Conservation (phyloP, 768 basidiomycete species). For the Chalciporus piperatus region DNA sequence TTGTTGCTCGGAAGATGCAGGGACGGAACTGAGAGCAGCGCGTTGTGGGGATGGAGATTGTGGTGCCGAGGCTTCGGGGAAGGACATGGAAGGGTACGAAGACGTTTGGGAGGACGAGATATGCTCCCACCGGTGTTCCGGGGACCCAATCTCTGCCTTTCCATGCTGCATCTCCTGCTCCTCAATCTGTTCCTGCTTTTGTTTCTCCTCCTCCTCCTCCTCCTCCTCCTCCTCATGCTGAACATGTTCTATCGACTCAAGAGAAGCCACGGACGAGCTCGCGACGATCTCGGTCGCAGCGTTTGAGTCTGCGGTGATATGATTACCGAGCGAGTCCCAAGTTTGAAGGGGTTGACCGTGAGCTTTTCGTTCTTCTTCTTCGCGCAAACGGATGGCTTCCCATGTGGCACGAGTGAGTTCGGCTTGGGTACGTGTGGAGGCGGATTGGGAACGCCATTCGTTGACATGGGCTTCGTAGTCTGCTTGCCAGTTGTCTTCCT, state of each 20-base stretch:
- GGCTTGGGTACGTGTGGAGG: conserved; percentile 70
- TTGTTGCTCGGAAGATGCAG: conserved; percentile 9
- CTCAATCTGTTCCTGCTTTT: conserved; percentile 25
- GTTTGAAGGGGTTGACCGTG: conserved; percentile 21
- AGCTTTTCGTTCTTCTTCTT: conserved; percentile 45
- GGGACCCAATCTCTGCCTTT: conserved; percentile 20
- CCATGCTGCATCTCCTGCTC: conserved; percentile 1
- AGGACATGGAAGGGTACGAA: conserved; percentile 80
- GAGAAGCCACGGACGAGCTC: conserved; percentile 18
- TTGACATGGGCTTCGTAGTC: conserved; percentile 68
- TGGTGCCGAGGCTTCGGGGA: conserved; percentile 59
- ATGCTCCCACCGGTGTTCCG: conserved; percentile 71
- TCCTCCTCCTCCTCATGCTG: conserved; percentile 13
- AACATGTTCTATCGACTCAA: conserved; percentile 15
- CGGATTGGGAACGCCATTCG: conserved; percentile 70
- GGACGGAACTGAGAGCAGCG: conserved; percentile 16
- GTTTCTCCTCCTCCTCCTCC: conserved; percentile 12
- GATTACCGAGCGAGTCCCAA: conserved; percentile 25
- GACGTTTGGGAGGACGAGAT: conserved; percentile 54
- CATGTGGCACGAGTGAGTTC: conserved; percentile 70
- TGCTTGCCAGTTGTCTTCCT: conserved; percentile 56
- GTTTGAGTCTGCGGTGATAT: conserved; percentile 20
- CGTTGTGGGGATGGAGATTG: conserved; percentile 40
- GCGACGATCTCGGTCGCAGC: conserved; percentile 19
- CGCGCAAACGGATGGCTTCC: conserved; percentile 54